Conservation (phyloP, 805 yeast species). For the Alloascoidea africana region DNA sequence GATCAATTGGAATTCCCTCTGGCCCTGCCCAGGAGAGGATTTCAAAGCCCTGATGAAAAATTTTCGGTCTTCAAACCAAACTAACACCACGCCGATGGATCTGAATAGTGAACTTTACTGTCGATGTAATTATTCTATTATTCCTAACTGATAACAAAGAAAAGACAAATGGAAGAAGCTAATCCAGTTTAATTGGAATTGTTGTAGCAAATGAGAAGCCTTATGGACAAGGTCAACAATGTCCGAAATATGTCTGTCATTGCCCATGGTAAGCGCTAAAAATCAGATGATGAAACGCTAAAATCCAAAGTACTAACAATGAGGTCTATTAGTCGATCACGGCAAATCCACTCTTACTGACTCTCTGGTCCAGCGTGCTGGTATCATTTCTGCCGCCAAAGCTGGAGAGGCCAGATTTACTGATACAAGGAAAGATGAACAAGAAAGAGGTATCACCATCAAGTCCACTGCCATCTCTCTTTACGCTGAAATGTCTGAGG, state of each 20-base stretch:
- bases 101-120: conserved; percentile 16
- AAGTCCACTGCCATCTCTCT: conserved; percentile 98
- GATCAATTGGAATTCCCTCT: no score
- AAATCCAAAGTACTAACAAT: no score
- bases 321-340: conserved; percentile 84
- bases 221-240: conserved; percentile 99
- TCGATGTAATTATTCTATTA: conserved; percentile 9
- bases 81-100: no score
- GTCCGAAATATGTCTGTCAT: conserved; percentile 99
- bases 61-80: no score
- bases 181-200: no score
- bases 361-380: conserved; percentile 97
- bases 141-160: no score
- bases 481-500: conserved; percentile 76
- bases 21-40: no score
- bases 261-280: conserved; percentile 97
- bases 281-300: no score
- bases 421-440: conserved; percentile 99
- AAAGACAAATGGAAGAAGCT: no score
- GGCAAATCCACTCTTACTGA: conserved; percentile 99
- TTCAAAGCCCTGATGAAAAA: no score
- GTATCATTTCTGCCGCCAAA: conserved; percentile 98
- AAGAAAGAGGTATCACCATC: conserved; percentile 99
- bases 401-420: conserved; percentile 99
- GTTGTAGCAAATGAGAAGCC: conserved; percentile 89